Evolutionary conservation across 2,329 filamentous ascomycete species (phyloP).

Genomic region (Lachnellula arida): DNA sequence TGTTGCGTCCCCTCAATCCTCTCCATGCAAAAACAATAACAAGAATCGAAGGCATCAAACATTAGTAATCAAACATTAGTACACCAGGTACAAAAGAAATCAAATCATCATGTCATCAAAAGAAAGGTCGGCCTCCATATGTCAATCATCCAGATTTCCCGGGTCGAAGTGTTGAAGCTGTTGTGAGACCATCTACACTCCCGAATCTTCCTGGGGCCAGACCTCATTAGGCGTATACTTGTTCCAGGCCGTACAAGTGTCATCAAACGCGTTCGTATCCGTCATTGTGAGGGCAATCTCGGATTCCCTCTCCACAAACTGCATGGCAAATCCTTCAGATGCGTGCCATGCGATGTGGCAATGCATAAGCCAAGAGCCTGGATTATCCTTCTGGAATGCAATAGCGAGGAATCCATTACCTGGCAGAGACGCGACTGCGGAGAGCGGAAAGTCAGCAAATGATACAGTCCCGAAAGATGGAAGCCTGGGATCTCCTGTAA

Average conservation of each 20-base stretch:
- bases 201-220: conserved; percentile 26
- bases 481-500: too few species aligned
- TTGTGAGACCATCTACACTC: conserved; percentile 17
- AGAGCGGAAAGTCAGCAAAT: too few species aligned
- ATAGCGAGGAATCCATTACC: conserved; percentile 30
- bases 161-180: not conserved
- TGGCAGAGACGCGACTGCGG: conserved; percentile 39
- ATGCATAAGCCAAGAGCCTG: conserved; percentile 32
- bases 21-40: not conserved
- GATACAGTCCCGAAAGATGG: too few species aligned
- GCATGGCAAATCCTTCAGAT: conserved; percentile 46
- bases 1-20: too few species aligned
- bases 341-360: conserved; percentile 48
- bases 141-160: not conserved
- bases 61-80: not conserved
- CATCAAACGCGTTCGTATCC: conserved; percentile 11
- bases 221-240: conserved; percentile 12
- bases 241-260: conserved; percentile 24
- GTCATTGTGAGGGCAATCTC: conserved; percentile 19
- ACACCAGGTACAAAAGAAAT: too few species aligned
- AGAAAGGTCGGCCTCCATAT: not conserved
- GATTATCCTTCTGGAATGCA: conserved; percentile 31
- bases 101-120: not conserved
- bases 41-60: not conserved
- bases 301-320: conserved; percentile 41